Conservation (phyloP, 306 rosid genomes). For the Casuarina equisetifolia region DNA sequence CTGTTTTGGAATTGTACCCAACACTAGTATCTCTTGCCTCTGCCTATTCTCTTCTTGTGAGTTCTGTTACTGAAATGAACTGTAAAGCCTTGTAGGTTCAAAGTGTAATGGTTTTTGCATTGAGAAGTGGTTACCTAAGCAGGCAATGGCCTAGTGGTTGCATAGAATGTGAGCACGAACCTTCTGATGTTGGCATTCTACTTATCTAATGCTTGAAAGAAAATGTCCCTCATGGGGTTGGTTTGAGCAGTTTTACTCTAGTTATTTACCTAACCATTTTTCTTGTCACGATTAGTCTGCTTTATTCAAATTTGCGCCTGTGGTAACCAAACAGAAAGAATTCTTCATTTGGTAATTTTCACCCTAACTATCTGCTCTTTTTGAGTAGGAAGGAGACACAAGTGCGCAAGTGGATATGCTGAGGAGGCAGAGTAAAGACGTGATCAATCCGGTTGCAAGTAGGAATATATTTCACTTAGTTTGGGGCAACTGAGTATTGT, state of each 20-base stretch:
- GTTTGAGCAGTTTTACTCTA: not conserved
- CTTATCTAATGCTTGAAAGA: not conserved
- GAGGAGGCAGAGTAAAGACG: conserved; percentile 56
- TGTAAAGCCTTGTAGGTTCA: no score
- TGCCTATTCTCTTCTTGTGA: conserved; percentile 71
- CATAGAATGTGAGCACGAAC: no score
- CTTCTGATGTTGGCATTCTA: no score
- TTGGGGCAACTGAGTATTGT: conserved; percentile 61
- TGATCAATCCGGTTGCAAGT: conserved; percentile 69
- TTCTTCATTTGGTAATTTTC: not conserved
- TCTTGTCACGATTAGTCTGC: not conserved
- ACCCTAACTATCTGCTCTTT: conserved; percentile 4
- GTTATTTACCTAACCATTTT: not conserved
- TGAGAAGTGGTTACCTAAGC: no score
- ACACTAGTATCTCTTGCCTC: conserved; percentile 75
- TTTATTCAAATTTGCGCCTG: not conserved
- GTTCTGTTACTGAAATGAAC: conserved; percentile 29
- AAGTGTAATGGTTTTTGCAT: no score
- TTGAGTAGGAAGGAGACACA: conserved; percentile 66
- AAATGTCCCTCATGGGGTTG: not conserved
- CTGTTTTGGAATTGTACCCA: conserved; percentile 81
- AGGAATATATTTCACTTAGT: conserved; percentile 79
- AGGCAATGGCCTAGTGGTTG: no score
- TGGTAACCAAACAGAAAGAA: not conserved
- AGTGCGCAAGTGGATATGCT: conserved; percentile 78